Evolutionary conservation across 148 eudicot species (phyloP).

Genomic region (Diospyros kaki): DNA sequence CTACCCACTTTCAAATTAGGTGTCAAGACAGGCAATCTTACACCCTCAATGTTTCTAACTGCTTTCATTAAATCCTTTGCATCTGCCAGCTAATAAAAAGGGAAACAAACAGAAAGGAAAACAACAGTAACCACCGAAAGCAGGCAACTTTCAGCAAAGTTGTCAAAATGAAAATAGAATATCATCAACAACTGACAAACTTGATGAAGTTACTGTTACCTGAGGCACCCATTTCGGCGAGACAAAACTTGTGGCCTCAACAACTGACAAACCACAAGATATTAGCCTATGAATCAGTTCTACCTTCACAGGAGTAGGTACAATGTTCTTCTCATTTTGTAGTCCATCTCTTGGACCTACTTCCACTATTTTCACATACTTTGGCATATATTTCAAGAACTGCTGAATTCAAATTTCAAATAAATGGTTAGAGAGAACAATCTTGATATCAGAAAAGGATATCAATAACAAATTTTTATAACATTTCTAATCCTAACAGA

Average conservation of each 20-base stretch:
- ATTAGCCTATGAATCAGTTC: slow-evolving; percentile 83
- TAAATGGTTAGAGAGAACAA: slow-evolving; percentile 11
- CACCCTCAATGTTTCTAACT: slow-evolving; percentile 48
- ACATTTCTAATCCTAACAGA: neutral
- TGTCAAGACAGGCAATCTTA: slow-evolving; percentile 75
- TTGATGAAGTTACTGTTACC: slow-evolving; percentile 28
- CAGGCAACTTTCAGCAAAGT: neutral
- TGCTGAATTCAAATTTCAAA: slow-evolving; percentile 45
- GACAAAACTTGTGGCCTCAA: slow-evolving; percentile 96
- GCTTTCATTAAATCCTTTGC: slow-evolving; percentile 79
- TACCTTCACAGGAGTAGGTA: slow-evolving; percentile 83
- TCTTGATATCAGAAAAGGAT: neutral
- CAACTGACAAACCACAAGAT: slow-evolving; percentile 80
- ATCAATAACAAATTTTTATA: too few species aligned
- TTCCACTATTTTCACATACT: slow-evolving; percentile 85
- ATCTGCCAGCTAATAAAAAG: slow-evolving; percentile 58
- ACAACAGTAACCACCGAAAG: neutral
- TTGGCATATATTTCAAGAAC: slow-evolving; percentile 55
- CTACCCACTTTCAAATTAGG: slow-evolving; percentile 81
- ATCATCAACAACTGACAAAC: neutral
- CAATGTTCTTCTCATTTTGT: slow-evolving; percentile 80
- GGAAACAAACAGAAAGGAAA: neutral
- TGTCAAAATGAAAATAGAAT: neutral
- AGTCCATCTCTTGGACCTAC: slow-evolving; percentile 97
- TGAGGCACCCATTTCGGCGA: slow-evolving; percentile 99